Base-by-base conservation (phyloP, 2,329 filamentous ascomycete genomes). In the Colletotrichum spinosum region DNA sequence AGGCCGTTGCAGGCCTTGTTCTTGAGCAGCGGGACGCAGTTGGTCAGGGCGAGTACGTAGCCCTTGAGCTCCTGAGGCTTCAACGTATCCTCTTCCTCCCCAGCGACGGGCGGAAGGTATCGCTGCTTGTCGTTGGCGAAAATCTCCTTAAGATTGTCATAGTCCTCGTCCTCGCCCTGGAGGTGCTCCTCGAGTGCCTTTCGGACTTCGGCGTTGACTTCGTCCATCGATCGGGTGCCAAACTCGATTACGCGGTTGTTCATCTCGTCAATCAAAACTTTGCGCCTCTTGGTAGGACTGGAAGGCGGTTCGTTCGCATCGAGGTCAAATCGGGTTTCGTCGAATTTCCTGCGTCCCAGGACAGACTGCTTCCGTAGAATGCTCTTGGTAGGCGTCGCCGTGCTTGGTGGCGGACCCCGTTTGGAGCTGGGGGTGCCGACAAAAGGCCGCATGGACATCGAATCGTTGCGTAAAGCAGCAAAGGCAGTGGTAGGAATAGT, bases 41-140 rank as follows among this genome's bases (percentile, higher is more conserved):
- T 85, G 11, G 87, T 86, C 51, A 92, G 79, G n/a, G 88, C 88
- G 69, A 89, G 78, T 62, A 91, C 79, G 73, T 90, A 90, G 42
- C 82, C 80, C 69, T 86, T 83, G 52, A 90, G 79, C 69, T 89
- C 86, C 67, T 87, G 82, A 2, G 83, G 81, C 69, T 83, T 82
- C 51, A 83, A 71, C 6, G 68, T 68, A 15, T 79, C 80, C 38
- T 86, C 81, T 8, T 85, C 81, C 35, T 84, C 82, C 17, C 78
- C 74, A 4, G 77, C 78, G 10, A 80, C 77, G 13, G 74, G 73
- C 15, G 74, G 74, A 54, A 77, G 72, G 49, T 81, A 78, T 38
- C 76, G 74, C 67, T 79, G 79, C 61, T 79, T 80, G 66, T 85
- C 84, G 67, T 83, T 82, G 58, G 79, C 77, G 60, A 90, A 88